These are phyloP conservation scores for Verticillium nonalfalfae DNA, from an alignment of 2,329 filamentous ascomycete species.

Conservation along the genomic window DNA sequence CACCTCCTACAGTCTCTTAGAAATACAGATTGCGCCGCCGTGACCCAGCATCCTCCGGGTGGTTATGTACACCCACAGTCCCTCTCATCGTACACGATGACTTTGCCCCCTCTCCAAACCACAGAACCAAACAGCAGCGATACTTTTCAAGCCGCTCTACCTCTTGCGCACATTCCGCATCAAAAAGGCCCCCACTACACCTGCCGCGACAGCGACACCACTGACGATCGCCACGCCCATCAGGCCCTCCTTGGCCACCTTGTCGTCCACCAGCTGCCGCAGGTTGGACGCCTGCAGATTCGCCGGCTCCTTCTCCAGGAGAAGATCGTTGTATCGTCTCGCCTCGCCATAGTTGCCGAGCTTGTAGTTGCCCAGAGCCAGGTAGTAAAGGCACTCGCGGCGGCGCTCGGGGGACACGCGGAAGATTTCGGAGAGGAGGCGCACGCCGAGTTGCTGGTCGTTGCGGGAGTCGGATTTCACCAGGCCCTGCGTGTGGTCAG, in stretches of 20 bases:
- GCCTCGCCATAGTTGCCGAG: slow-evolving; percentile 96
- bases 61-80: not conserved
- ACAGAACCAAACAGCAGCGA: not conserved
- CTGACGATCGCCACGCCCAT: slow-evolving; percentile 94
- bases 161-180: slow-evolving; percentile 67
- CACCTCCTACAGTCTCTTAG: not conserved
- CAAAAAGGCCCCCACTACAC: slow-evolving; percentile 84
- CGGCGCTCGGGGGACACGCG: slow-evolving; percentile 86
- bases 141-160: slow-evolving; percentile 17
- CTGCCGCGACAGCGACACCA: slow-evolving; percentile 85
- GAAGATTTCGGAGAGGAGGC: slow-evolving; percentile 94
- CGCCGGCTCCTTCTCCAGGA: slow-evolving; percentile 83
- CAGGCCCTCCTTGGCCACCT: slow-evolving; percentile 88
- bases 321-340: slow-evolving; percentile 85
- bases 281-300: slow-evolving; percentile 89
- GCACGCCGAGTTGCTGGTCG: slow-evolving; percentile 92
- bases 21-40: not conserved
- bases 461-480: slow-evolving; percentile 82
- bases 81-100: not conserved
- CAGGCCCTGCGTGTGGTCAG: slow-evolving; percentile 58
- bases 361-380: slow-evolving; percentile 96
- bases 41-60: not conserved
- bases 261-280: slow-evolving; percentile 85
- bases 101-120: not conserved
- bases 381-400: slow-evolving; percentile 96